Conservation (phyloP, 352 stramenopile species). For the Thalassiosira ordinaria region DNA sequence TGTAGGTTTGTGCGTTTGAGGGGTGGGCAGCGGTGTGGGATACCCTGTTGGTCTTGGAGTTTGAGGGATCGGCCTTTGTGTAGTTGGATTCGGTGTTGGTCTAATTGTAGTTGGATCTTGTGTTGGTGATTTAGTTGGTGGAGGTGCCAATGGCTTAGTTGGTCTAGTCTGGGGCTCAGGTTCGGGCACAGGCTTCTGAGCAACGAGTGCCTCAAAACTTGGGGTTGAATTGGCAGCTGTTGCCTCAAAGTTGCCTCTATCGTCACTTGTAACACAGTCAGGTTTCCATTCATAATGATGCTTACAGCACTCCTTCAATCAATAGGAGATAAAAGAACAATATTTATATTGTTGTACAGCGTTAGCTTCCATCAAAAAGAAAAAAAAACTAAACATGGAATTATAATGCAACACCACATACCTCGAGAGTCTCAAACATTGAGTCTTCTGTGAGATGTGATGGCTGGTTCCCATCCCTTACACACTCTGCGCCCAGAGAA, state of each 20-base stretch:
- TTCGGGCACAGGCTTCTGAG: background rate
- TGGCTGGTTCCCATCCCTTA: conserved; percentile 3
- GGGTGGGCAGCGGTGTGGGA: background rate
- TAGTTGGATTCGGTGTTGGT: background rate
- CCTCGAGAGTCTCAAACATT: background rate
- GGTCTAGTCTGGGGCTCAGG: background rate
- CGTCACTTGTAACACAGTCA: background rate
- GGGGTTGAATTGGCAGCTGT: background rate
- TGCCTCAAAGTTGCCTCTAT: background rate
- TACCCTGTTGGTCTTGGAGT: background rate
- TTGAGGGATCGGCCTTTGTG: background rate
- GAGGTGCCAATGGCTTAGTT: background rate
- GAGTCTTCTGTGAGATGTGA: background rate
- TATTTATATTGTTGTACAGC: background rate
- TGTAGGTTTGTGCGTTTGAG: no score
- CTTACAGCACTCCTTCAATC: background rate
- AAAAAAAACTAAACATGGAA: background rate
- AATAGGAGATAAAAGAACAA: background rate
- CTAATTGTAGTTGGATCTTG: background rate
- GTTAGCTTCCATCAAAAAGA: background rate
- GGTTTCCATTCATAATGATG: background rate
- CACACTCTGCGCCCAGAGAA: background rate
- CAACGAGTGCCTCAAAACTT: background rate
- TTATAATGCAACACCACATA: background rate
- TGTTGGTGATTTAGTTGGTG: background rate